phyloP scores from a whole-genome alignment of 257 asterid species.

The Rehmannia glutinosa region DNA sequence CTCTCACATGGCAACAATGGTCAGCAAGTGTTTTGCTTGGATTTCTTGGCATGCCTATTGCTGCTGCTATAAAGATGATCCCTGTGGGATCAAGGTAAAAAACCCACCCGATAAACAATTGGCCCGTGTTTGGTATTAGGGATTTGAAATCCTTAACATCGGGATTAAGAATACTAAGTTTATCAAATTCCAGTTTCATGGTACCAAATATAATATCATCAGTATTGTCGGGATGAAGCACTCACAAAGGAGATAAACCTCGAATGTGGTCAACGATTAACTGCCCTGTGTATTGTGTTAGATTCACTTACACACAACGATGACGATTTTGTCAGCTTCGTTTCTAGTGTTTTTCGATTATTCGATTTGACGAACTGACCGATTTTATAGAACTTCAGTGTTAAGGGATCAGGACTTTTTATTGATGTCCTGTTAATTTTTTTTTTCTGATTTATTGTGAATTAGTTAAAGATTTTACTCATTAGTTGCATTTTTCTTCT shows the following conservation, averaged over 20 bases:
- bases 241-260: background rate
- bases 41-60: slow-evolving; percentile 92
- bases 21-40: slow-evolving; percentile 57
- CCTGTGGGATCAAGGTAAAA: slow-evolving; percentile 66
- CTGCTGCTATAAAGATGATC: slow-evolving; percentile 84
- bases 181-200: background rate
- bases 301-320: slow-evolving; percentile 5
- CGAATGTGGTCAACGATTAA: background rate
- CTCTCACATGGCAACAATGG: slow-evolving; percentile 85
- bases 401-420: background rate
- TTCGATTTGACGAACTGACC: slow-evolving; percentile 5
- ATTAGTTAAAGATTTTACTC: background rate
- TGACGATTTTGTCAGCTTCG: slow-evolving; percentile 27
- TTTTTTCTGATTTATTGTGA: slow-evolving; percentile 5
- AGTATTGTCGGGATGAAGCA: slow-evolving; percentile 14
- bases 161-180: background rate
- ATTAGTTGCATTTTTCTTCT: background rate
- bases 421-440: background rate
- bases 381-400: background rate
- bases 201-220: background rate
- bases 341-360: too few relatives aligned
- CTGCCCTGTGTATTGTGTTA: background rate
- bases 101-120: background rate
- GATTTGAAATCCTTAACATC: slow-evolving; percentile 1
- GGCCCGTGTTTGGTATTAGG: background rate